Evolutionary conservation across 257 asterid species (phyloP).

Genomic region (Anisodus tanguticus): DNA sequence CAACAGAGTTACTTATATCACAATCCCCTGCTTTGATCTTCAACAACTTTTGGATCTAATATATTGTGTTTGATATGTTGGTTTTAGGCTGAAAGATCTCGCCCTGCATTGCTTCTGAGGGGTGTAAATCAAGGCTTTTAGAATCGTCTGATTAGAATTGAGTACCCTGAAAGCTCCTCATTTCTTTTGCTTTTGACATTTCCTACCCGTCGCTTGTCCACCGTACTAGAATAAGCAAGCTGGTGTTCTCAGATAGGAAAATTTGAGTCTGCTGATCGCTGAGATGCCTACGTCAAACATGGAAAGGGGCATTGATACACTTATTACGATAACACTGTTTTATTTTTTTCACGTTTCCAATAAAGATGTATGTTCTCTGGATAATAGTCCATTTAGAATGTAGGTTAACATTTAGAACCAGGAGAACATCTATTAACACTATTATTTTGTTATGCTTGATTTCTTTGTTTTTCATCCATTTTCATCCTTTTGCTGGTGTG

Average conservation of each 20-base stretch:
- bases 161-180: not conserved
- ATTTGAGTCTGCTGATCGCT: not conserved
- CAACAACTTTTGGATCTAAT: not conserved
- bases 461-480: not conserved
- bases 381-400: not conserved
- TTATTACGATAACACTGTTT: not conserved
- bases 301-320: not conserved
- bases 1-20: conserved; percentile 11
- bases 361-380: not conserved
- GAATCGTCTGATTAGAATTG: not conserved
- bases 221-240: not conserved
- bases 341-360: not conserved
- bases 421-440: not conserved
- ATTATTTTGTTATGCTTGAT: not conserved
- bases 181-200: not conserved
- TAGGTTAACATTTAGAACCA: not conserved
- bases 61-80: not conserved
- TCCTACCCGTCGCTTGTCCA: not conserved
- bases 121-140: not conserved
- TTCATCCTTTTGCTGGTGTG: not conserved
- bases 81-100: conserved; percentile 21
- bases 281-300: conserved; percentile 14
- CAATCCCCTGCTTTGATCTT: not conserved
- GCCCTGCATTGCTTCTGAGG: not conserved
- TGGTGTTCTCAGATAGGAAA: not conserved